A percentile compares a stretch with the other conserved stretches of the same genome.
Conservation (phyloP, 805 yeast genomes). For the Candida morakotiae region DNA sequence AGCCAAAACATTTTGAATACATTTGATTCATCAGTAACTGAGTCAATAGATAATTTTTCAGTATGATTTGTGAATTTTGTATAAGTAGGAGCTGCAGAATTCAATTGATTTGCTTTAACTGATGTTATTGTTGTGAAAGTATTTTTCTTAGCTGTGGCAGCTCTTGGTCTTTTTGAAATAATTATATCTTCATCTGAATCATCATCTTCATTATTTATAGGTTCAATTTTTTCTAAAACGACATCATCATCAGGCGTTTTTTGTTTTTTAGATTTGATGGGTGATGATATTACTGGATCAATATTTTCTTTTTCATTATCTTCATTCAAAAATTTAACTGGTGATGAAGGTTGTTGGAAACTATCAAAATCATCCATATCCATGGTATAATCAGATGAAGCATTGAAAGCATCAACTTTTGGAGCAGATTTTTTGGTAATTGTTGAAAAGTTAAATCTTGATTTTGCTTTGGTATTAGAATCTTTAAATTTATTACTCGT, state of each 20-base stretch:
- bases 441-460: constrained; percentile 24
- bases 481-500: constrained; percentile 8
- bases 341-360: constrained; percentile 28
- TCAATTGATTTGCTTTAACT: constrained; percentile 25
- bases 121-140: constrained; percentile 36
- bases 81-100: constrained; percentile 18
- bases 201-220: constrained; percentile 20
- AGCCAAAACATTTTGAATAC: constrained; percentile 80
- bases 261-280: constrained; percentile 2
- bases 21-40: constrained; percentile 26
- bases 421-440: constrained; percentile 16
- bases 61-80: constrained; percentile 22
- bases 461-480: constrained; percentile 15
- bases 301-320: constrained; percentile 13
- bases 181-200: constrained; percentile 59
- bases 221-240: constrained; percentile 2
- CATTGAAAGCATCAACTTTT: constrained; percentile 21
- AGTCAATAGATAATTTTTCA: constrained; percentile 28
- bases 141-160: constrained; percentile 25
- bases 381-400: constrained; percentile 19
- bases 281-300: constrained; percentile 7
- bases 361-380: constrained; percentile 13
- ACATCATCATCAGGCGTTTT: constrained; percentile 1
- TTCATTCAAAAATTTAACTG: constrained; percentile 21
- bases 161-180: constrained; percentile 49